Base-by-base conservation (phyloP, 352 stramenopile species). In the Phytopythium vexans region DNA sequence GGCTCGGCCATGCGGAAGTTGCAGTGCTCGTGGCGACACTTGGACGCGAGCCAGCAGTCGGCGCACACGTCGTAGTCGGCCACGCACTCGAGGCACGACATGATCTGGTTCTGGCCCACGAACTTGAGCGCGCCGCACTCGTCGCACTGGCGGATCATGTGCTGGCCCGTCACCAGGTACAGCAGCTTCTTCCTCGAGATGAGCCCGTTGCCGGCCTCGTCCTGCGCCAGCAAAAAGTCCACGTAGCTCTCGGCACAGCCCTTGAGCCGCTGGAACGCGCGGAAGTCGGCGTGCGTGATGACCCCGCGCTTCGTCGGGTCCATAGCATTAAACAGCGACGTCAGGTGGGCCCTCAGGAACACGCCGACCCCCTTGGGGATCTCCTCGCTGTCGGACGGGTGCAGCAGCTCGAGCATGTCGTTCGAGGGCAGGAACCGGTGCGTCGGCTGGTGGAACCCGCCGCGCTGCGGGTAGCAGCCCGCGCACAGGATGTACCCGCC, bases 1-100 rank as follows among this genome's bases (percentile, higher is more conserved):
- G 64, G 64, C 50, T 72, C 64, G 5, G 64, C 47, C 54, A 69
- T 68, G 16, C 64, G 60, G 27, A 72, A 72, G 53, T 70, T 62
- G 36, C 55, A 50, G 52, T 72, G 64, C 16, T 66, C 64, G 41
- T 72, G 64, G 35, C 66, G 64, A 14, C 64, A 72, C 3, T 60
- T 52, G 8, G 56, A 57, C 10, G 49, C 64, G 41, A 66, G 56
- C 55, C 56, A 72, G 49, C 64, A 72, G 14, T 54, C 27, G 12
- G 54, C 42, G 21, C 64, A 72, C 15, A 56, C 54, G 27, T 72
- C 64, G 21, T 72, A 72, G 44, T 72, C 64, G 6, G 41, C 37
- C 5, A 64, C 37, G 35, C 64, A 72, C 35, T 61, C 49, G 6
- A 66, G 14, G 37, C 64, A 72, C 11, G 52, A 64, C n/a, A 72